Base-by-base conservation (phyloP, 2,329 filamentous ascomycete species). In the Massarina eburnea region DNA sequence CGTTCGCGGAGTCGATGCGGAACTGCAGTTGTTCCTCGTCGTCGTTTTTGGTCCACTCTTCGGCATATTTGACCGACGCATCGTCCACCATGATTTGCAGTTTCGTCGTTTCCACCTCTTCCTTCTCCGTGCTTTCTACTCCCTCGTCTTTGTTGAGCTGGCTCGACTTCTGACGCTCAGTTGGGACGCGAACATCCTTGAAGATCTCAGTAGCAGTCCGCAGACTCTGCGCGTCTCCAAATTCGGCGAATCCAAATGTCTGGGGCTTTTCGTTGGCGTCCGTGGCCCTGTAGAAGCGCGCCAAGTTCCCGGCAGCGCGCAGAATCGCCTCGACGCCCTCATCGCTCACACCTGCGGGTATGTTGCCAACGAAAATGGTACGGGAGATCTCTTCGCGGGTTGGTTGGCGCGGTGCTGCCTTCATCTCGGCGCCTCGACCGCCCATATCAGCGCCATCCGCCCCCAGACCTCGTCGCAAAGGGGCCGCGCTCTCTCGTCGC, bases 171-270 rank as follows among this genome's bases (percentile, higher is more conserved):
- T 92, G 88, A 68, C 85, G 87, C 73, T 90, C 89, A 32, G 84
- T 76, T 22, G 94, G 94, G 39, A 97, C 82, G 64, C 90, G 79
- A 52, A 96, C 78, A 59, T 94, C 86, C 66, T 84, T 84, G 59
- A 96, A 81, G 45, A 96, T 82, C 68, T 95, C 90, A 44, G 91
- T 84, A 34, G 92, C 94, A 35, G 86, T 86, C 67, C 86, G 84
- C 57, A 99, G 78, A 55, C 91, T 92, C 70, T 96, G 89, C 19
- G 86, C 84, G 68, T 97, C 91, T 52, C 96, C 92, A 70, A 88
- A 99, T 71, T 96, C 88, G 48, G 92, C 94, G 72, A 99, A 97
- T 12, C 92, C 94, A 76, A 97, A 97, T 52, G 85, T 86, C 71
- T 86, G 85, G 45, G 85, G 84, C 72, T 92, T 94, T 55, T 88